Evolutionary conservation across 306 rosid species (phyloP).

Genomic region (Dryas alaskensis): DNA sequence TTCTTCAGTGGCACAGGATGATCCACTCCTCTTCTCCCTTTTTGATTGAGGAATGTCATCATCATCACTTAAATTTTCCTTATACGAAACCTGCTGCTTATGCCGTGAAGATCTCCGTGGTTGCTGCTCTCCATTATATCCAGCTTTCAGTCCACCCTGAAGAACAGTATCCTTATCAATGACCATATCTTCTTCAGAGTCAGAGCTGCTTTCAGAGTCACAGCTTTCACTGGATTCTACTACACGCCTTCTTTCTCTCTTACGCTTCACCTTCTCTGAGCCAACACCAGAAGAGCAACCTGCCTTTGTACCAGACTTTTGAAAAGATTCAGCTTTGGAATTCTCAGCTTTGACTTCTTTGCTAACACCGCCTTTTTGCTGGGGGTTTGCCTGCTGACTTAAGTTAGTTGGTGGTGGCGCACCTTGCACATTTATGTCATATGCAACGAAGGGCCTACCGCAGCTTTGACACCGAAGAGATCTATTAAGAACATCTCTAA

Average conservation of each 20-base stretch:
- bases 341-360: conserved; percentile 41
- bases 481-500: conserved; percentile 50
- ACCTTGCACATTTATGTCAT: conserved; percentile 43
- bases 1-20: conserved; percentile 28
- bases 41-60: conserved; percentile 27
- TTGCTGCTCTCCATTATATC: conserved; percentile 33
- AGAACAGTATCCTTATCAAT: conserved; percentile 34
- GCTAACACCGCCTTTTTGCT: conserved; percentile 36
- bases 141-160: conserved; percentile 31
- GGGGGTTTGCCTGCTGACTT: conserved; percentile 46
- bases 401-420: conserved; percentile 34
- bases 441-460: conserved; percentile 55
- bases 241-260: conserved; percentile 50
- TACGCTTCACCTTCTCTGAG: conserved; percentile 43
- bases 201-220: conserved; percentile 44
- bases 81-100: conserved; percentile 67
- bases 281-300: conserved; percentile 22
- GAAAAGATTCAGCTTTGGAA: conserved; percentile 27
- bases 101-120: conserved; percentile 73
- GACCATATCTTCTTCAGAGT: conserved; percentile 50
- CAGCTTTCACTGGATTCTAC: conserved; percentile 63
- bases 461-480: conserved; percentile 70
- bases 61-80: conserved; percentile 66
- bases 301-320: conserved; percentile 30
- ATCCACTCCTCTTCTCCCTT: conserved; percentile 44